Evolutionary conservation across 345 rosid species (phyloP), one percentile per base, ranked within the genome.

Genomic region (Dimocarpus longan): DNA sequence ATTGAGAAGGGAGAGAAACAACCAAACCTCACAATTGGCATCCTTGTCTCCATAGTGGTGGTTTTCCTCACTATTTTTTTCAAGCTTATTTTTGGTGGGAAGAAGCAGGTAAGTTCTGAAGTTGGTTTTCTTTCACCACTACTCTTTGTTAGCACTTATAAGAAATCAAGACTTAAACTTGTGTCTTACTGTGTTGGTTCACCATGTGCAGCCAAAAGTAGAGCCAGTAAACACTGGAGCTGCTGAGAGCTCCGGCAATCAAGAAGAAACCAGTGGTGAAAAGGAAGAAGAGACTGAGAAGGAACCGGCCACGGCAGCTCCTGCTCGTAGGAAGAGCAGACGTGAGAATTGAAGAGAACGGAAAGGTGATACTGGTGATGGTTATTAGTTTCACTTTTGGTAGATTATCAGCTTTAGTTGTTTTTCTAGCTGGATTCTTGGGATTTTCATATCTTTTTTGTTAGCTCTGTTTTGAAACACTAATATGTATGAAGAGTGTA

Each of bases 1-100:
- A 82, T 91, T 59, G 96, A 89, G 79, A 91, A 84, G 84, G 89
- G 81, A 72, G 89, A 86, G 84, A 86, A 84, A 74, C 89, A 86
- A 62, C 89, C 89, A 9, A 84, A 84, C 68, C 80, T 86, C 43
- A 86, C 89, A 6, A 84, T 86, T 56, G 89, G 87, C 28, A 43
- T 86, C 22, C 84, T 86, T 6, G 57, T 84, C 37, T 82, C 85
- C 21, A 9, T 84, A 37, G 79, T 84, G 59, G 84, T 80, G 46
- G 85, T 84, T 18, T 66, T 80, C 71, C 57, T 84, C 43, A 63
- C 82, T 0, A 21, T 86, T 59, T 46, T 86, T 28, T 26, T 73
- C 50, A 86, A 77, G 80, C 12, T 83, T 6, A 8, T 83, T 69
- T 89, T 92, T 22, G 93, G 98, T 44, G 98, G 97, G 48, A 93